Conservation (phyloP, 163 green algal genomes). For the Coccomyxa subellipsoidea region DNA sequence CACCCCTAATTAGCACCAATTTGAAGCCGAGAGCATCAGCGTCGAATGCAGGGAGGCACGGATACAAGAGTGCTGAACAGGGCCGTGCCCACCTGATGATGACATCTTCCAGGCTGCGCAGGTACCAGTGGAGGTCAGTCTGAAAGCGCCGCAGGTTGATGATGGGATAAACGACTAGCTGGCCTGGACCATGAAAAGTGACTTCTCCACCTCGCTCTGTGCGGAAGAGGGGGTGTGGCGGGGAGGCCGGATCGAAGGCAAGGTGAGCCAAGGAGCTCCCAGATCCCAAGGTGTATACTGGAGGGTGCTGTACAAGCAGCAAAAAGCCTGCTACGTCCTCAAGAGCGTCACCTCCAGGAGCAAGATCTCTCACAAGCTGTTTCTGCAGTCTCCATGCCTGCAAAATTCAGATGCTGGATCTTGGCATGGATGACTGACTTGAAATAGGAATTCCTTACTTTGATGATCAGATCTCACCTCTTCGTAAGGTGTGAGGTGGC, state of each 20-base stretch:
- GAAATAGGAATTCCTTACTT: neutral
- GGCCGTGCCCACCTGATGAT: conserved; percentile 53
- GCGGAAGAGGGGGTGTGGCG: conserved; percentile 55
- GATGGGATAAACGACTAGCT: conserved; percentile 96
- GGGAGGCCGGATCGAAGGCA: conserved; percentile 64
- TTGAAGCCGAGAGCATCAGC: neutral
- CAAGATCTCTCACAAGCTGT: conserved; percentile 43
- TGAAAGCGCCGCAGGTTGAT: conserved; percentile 73
- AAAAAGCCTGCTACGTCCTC: neutral
- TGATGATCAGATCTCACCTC: neutral
- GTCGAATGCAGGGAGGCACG: too few relatives aligned
- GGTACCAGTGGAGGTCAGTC: conserved; percentile 93
- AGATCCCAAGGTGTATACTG: conserved; percentile 90
- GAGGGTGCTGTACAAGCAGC: conserved; percentile 81
- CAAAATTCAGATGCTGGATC: neutral
- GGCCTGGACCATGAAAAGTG: conserved; percentile 95
- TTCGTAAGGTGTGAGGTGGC: neutral
- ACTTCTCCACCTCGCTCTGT: conserved; percentile 74
- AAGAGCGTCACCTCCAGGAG: neutral
- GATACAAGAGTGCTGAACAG: too few relatives aligned
- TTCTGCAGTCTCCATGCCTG: conserved; percentile 77
- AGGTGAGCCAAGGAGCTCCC: conserved; percentile 74
- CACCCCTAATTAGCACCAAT: neutral
- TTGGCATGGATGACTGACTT: neutral
- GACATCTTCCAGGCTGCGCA: conserved; percentile 85